phyloP scores from a whole-genome alignment of 495 filamentous ascomycete species.

The Xylaria grammica region DNA sequence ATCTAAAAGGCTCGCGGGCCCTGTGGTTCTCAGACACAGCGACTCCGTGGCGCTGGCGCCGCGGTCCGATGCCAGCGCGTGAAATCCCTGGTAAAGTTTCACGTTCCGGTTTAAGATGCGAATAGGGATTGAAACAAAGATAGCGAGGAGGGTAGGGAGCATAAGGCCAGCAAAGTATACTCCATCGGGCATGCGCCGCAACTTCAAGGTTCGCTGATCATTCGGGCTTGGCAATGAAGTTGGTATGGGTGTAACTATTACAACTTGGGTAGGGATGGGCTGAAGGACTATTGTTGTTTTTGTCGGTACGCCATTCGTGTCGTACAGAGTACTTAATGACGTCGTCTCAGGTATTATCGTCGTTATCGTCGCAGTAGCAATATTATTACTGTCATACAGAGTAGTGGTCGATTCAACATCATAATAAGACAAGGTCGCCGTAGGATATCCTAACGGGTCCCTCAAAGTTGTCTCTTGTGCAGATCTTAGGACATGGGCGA shows the following conservation, averaged over 20 bases:
- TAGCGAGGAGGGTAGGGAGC: slow-evolving; percentile 41
- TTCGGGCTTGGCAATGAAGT: slow-evolving; percentile 11
- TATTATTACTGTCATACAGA: slow-evolving; percentile 22
- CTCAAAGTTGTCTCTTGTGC: slow-evolving; percentile 26
- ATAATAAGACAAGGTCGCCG: slow-evolving; percentile 28
- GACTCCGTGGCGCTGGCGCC: slow-evolving; percentile 34
- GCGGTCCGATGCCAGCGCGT: slow-evolving; percentile 29
- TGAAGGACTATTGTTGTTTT: slow-evolving; percentile 26
- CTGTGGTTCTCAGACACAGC: slow-evolving; percentile 32
- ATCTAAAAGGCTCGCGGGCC: slow-evolving; percentile 21
- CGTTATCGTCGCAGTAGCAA: slow-evolving; percentile 28
- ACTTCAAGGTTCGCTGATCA: slow-evolving; percentile 16
- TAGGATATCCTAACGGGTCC: slow-evolving; percentile 26
- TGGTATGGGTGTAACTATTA: slow-evolving; percentile 22
- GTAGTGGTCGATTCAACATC: slow-evolving; percentile 11
- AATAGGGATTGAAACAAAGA: slow-evolving; percentile 34
- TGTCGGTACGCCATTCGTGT: slow-evolving; percentile 23
- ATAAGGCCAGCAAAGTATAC: slow-evolving; percentile 41
- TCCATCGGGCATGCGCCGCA: slow-evolving; percentile 27
- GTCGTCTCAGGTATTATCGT: slow-evolving; percentile 20
- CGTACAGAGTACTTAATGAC: slow-evolving; percentile 22
- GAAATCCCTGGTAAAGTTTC: slow-evolving; percentile 43
- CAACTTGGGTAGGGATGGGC: slow-evolving; percentile 22
- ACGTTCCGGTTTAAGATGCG: slow-evolving; percentile 37
- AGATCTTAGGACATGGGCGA: background rate